Conservation (phyloP, 331 rosid species). For the Dryas integrifolia region DNA sequence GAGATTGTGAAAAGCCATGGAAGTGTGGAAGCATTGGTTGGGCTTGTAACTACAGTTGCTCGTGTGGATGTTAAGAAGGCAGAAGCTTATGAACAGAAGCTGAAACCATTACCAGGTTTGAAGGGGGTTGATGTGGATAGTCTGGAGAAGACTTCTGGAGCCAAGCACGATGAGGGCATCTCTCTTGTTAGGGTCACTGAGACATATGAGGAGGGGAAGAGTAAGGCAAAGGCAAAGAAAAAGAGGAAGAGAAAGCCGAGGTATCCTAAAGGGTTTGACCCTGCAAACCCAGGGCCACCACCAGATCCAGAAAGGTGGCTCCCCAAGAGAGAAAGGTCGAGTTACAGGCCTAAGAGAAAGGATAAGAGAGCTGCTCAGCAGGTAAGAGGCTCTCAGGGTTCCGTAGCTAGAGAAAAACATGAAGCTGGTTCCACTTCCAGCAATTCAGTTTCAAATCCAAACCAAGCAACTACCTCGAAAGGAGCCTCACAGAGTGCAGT, state of each 20-base stretch:
- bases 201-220: slow-evolving; percentile 68
- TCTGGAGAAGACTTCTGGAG: slow-evolving; percentile 86
- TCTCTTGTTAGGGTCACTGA: slow-evolving; percentile 44
- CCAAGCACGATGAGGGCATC: slow-evolving; percentile 60
- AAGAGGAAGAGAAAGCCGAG: slow-evolving; percentile 97
- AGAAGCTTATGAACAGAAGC: slow-evolving; percentile 76
- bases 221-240: slow-evolving; percentile 71
- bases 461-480: slow-evolving; percentile 55
- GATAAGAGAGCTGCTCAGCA: slow-evolving; percentile 98
- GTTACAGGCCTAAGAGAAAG: slow-evolving; percentile 90
- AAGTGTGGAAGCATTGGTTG: slow-evolving; percentile 79
- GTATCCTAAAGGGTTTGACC: slow-evolving; percentile 96
- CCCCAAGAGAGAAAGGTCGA: slow-evolving; percentile 92
- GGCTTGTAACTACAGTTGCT: slow-evolving; percentile 79
- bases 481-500: slow-evolving; percentile 50
- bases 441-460: slow-evolving; percentile 54
- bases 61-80: slow-evolving; percentile 80
- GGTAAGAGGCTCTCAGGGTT: slow-evolving; percentile 97
- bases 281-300: slow-evolving; percentile 92
- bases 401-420: slow-evolving; percentile 78
- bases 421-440: slow-evolving; percentile 54
- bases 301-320: slow-evolving; percentile 99
- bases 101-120: slow-evolving; percentile 73
- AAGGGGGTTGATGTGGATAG: slow-evolving; percentile 79
- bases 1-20: slow-evolving; percentile 84